Evolutionary conservation across 2,329 filamentous ascomycete genomes (phyloP).

Genomic region (Apiospora sp.): DNA sequence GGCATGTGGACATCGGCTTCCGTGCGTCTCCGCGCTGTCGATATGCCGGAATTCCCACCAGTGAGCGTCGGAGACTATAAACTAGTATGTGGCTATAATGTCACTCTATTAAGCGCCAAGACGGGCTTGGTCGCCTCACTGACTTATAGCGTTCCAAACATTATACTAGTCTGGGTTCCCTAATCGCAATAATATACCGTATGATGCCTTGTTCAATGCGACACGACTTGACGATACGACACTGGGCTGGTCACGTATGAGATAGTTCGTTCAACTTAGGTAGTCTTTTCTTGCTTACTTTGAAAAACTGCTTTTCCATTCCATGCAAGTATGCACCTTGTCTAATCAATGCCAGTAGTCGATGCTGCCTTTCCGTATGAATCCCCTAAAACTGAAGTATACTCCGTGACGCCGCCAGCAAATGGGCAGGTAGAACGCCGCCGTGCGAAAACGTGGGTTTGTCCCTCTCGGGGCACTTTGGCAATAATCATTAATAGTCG

Average conservation of each 20-base stretch:
- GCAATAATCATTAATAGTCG: constrained; percentile 24
- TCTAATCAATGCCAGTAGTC: not conserved
- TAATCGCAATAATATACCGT: not conserved
- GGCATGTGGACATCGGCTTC: constrained; percentile 8
- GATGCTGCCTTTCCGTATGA: constrained; percentile 19
- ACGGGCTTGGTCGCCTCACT: constrained; percentile 10
- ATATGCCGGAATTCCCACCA: constrained; percentile 6
- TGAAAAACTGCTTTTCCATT: not conserved
- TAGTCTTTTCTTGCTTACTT: not conserved
- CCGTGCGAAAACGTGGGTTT: not conserved
- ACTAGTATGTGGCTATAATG: not conserved
- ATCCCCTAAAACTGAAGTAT: not conserved
- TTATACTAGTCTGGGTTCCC: no score
- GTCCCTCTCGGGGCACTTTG: not conserved
- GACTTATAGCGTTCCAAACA: not conserved
- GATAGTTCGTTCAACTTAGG: not conserved
- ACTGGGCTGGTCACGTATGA: not conserved
- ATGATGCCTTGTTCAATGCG: not conserved
- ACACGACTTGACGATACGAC: not conserved
- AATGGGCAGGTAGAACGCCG: constrained; percentile 1
- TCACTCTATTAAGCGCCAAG: not conserved
- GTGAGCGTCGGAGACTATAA: constrained; percentile 1
- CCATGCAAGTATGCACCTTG: not conserved
- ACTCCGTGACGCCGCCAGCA: constrained; percentile 15
- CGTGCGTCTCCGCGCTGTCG: not conserved